Conservation (phyloP, 2,329 filamentous ascomycete genomes). For the Cytospora piceae region DNA sequence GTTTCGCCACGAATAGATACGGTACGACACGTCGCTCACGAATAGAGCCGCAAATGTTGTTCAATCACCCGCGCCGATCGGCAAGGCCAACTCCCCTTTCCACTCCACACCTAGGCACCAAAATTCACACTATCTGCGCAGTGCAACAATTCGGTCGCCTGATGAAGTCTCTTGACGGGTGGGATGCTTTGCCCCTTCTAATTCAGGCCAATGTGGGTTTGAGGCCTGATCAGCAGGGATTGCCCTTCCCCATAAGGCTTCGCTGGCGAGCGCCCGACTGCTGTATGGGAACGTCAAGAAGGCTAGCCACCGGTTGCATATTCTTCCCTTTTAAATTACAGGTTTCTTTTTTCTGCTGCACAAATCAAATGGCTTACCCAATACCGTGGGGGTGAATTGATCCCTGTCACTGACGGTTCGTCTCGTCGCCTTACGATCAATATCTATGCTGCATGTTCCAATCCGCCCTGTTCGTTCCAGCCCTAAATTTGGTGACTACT, state of each 20-base stretch:
- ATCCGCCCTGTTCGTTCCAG: not conserved
- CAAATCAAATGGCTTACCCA: conserved; percentile 18
- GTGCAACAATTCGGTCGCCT: conserved; percentile 25
- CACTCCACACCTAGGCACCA: not conserved
- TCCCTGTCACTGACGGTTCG: conserved; percentile 8
- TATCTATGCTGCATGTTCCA: conserved; percentile 17
- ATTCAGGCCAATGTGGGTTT: conserved; percentile 12
- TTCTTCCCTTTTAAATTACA: conserved; percentile 2
- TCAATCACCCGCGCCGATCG: conserved; percentile 21
- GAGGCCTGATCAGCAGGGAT: conserved; percentile 30
- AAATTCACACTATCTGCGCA: conserved; percentile 17
- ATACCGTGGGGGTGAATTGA: conserved; percentile 17
- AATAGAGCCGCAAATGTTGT: conserved; percentile 22
- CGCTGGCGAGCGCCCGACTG: conserved; percentile 17
- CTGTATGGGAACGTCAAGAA: conserved; percentile 5
- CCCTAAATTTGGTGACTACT: not conserved
- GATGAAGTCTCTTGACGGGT: conserved; percentile 17
- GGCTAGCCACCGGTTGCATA: conserved; percentile 7
- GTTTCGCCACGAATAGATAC: conserved; percentile 18
- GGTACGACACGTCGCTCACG: conserved; percentile 4
- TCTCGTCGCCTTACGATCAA: conserved; percentile 13
- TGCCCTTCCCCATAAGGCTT: conserved; percentile 22
- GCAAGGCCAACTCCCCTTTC: conserved; percentile 13
- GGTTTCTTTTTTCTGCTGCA: conserved; percentile 9
- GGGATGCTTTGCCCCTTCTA: not conserved